phyloP scores from a whole-genome alignment of 495 filamentous ascomycete species.

The Choiromyces venosus region DNA sequence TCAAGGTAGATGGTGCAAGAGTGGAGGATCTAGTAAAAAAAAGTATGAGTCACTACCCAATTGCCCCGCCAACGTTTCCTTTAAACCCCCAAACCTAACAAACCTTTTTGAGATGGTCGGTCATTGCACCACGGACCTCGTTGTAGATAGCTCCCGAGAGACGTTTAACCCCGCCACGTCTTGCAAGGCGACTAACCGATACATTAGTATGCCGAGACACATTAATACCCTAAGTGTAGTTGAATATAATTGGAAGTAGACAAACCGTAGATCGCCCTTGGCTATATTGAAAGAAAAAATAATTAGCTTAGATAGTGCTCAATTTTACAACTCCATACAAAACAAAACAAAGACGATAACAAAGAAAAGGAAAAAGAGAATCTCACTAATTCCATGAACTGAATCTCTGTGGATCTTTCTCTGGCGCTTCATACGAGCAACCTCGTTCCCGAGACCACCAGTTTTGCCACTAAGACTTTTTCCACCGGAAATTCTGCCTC shows the following conservation, averaged over 20 bases:
- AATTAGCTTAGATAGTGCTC: slow-evolving; percentile 5
- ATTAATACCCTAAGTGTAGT: background rate
- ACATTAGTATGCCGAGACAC: slow-evolving; percentile 20
- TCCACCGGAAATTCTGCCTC: slow-evolving; percentile 29
- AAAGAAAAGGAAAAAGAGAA: background rate
- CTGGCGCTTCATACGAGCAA: slow-evolving; percentile 21
- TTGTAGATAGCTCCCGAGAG: slow-evolving; percentile 68
- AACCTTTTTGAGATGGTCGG: slow-evolving; percentile 53
- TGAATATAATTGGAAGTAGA: slow-evolving; percentile 11
- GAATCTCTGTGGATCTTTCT: slow-evolving; percentile 60
- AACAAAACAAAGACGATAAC: slow-evolving; percentile 15
- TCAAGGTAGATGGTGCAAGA: slow-evolving; percentile 53
- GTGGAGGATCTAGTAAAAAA: slow-evolving; percentile 48
- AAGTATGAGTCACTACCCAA: background rate
- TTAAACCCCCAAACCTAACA: slow-evolving; percentile 9
- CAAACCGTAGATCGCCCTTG: slow-evolving; percentile 63
- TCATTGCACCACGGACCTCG: slow-evolving; percentile 55
- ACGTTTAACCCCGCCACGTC: slow-evolving; percentile 71
- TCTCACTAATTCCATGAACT: slow-evolving; percentile 62
- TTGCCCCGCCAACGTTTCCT: background rate
- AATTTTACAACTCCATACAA: background rate
- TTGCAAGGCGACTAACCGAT: slow-evolving; percentile 61
- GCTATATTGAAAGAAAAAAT: slow-evolving; percentile 45
- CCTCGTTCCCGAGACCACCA: slow-evolving; percentile 28
- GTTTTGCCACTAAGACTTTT: slow-evolving; percentile 23